Conservation (phyloP, 2,329 filamentous ascomycete genomes). For the Coccinonectria pachysandricola region DNA sequence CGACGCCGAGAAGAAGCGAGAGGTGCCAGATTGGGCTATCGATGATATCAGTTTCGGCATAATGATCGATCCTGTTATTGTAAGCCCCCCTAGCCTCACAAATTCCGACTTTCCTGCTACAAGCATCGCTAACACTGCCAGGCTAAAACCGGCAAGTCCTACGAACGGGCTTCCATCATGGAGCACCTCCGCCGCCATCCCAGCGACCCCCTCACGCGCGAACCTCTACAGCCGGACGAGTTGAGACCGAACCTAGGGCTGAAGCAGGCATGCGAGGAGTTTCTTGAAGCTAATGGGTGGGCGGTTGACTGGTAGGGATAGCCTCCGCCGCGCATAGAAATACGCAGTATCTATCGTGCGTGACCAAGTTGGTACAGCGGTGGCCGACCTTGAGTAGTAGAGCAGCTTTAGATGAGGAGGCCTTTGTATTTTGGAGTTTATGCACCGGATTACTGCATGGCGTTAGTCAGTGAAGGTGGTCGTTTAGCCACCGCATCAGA, state of each 20-base stretch:
- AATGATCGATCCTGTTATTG: slow-evolving; percentile 60
- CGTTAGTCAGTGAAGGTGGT: too few relatives aligned
- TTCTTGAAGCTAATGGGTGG: slow-evolving; percentile 80
- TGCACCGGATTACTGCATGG: too few relatives aligned
- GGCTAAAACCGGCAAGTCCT: slow-evolving; percentile 83
- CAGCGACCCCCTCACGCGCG: slow-evolving; percentile 76
- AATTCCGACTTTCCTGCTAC: background rate
- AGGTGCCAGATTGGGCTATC: slow-evolving; percentile 66
- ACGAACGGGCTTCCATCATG: slow-evolving; percentile 75
- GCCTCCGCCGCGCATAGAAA: too few relatives aligned
- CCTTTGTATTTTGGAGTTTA: too few relatives aligned
- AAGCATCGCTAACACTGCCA: slow-evolving; percentile 17
- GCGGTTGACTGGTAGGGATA: slow-evolving; percentile 77
- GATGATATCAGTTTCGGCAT: slow-evolving; percentile 68
- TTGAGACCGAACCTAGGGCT: slow-evolving; percentile 73
- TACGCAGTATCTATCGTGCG: too few relatives aligned
- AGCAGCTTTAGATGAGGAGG: too few relatives aligned
- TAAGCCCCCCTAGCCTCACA: slow-evolving; percentile 21
- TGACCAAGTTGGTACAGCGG: too few relatives aligned
- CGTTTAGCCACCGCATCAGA: too few relatives aligned
- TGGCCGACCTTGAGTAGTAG: too few relatives aligned
- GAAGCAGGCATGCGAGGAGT: slow-evolving; percentile 75
- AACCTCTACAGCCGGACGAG: slow-evolving; percentile 57
- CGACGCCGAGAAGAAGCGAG: slow-evolving; percentile 35
- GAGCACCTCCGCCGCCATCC: slow-evolving; percentile 70